Evolutionary conservation across 2,329 filamentous ascomycete species (phyloP).

Genomic region (Beauveria rudraprayagi): DNA sequence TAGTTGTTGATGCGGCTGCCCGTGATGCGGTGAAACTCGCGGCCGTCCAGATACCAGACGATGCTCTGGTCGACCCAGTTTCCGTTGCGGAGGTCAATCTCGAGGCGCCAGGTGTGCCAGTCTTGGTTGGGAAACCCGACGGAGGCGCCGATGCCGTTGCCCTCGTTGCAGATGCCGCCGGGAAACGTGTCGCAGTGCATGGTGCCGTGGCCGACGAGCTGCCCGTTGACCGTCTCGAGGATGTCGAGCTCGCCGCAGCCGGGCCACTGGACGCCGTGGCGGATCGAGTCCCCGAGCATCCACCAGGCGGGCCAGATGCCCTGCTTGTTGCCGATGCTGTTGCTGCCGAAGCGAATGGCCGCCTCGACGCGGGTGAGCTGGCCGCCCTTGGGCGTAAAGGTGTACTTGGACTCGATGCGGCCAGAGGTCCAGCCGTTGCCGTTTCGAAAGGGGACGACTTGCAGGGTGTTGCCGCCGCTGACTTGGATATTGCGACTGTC

Average conservation of each 20-base stretch:
- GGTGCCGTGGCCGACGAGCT: conserved; percentile 37
- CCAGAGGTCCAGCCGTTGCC: conserved; percentile 43
- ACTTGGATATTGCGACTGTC: conserved; percentile 40
- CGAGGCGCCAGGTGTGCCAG: conserved; percentile 43
- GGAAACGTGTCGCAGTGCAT: conserved; percentile 40
- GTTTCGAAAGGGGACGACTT: conserved; percentile 40
- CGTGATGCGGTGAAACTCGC: conserved; percentile 33
- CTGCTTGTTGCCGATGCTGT: conserved; percentile 34
- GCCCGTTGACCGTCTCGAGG: conserved; percentile 47
- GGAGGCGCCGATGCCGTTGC: conserved; percentile 31
- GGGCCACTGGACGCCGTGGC: conserved; percentile 43
- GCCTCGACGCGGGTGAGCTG: conserved; percentile 39
- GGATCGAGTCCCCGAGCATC: conserved; percentile 44
- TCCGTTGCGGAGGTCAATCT: conserved; percentile 38
- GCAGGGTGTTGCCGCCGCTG: conserved; percentile 41
- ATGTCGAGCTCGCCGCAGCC: conserved; percentile 49
- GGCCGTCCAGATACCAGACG: conserved; percentile 41
- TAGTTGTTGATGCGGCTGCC: conserved; percentile 37
- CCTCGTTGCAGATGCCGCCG: conserved; percentile 45
- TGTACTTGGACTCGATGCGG: conserved; percentile 42
- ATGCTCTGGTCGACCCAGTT: conserved; percentile 43
- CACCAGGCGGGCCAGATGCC: conserved; percentile 54
- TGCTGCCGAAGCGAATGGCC: conserved; percentile 38
- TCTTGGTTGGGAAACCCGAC: conserved; percentile 29
- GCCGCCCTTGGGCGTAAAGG: conserved; percentile 38